Evolutionary conservation across 2,329 filamentous ascomycete genomes (phyloP), one percentile per base, ranked within the genome.

Genomic region (Calonectria crousiana): DNA sequence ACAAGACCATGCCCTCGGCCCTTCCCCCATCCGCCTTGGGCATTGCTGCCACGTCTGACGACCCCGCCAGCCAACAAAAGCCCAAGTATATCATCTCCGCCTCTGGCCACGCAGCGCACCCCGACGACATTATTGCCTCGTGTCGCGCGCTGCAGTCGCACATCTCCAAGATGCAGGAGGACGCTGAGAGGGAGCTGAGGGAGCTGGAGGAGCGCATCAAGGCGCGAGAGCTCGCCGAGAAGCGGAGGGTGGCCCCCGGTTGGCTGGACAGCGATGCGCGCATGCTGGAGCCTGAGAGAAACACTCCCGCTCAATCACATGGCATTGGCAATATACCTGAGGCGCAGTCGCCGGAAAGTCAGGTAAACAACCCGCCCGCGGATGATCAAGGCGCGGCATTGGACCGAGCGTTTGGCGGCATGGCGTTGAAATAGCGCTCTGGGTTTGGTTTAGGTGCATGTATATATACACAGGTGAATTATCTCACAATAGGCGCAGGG

Each of bases 1-100:
- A 98, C 90, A 96, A 96, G 83, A 90, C 92, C 14, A 93, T 98
- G 82, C 95, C 96, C 0, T 96, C 95, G 0, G 94, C 95, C 2
- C 91, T 98, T 0, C 96, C 97, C 2, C 81, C 84, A 4, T 84
- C 85, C 2, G 78, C 81, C 32, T 75, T 85, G 28, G 83, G 83
- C 70, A 81, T 86, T 32, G 80, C 83, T 26, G 84, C 84, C 18
- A 82, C 85, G 26, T 81, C 84, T 81, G 77, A 85, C 82, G 72
- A 81, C 78, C 72, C 83, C 75, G 74, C 82, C 74, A 75, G 79
- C 75, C 77, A 85, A 81, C 76, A 85, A n/a, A 93, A 91, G 78
- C 89, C 89, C 36, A 90, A 90, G 77, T 98, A 97, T 84, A 92
- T 98, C 28, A 88, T 94, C 68, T 96, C 95, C 3, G 87, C 90